Base-by-base conservation (phyloP, 2,329 filamentous ascomycete genomes). In the Pyrenophora seminiperda region DNA sequence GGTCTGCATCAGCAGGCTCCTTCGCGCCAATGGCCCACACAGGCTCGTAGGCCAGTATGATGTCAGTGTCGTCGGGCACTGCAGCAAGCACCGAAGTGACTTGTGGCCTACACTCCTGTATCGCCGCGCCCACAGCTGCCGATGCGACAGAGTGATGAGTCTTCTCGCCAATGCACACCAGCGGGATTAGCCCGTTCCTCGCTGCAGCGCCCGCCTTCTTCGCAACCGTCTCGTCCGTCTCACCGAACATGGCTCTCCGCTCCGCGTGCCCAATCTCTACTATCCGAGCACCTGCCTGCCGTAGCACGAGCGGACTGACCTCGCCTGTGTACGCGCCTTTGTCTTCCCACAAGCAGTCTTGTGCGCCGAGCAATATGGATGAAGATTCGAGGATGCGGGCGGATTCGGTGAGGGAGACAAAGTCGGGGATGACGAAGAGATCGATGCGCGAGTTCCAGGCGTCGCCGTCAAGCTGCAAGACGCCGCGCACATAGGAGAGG, bases 1-100 rank as follows among this genome's bases (percentile, higher is more conserved):
- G 87, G 54, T 86, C 85, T 14, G 86, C 82, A 6, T 81, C 81
- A 0, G 90, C 90, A 2, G 90, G 90, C 63, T 86, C 77, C 1
- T 81, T 77, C 7, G 89, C 86, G 0, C 90, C 90, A 71, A 94
- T 95, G 1, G 90, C 90, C 90, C 90, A 95, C 1, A 94, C 89
- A 6, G 90, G 90, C 76, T 95, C 90, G 67, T 95, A 95, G 1
- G 90, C 90, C 49, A 95, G 80, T 5, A 93, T 82, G 4, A 94
- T 81, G 39, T 91, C 86, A 0, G 84, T 82, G 13, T 83, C 78
- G 9, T 77, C 76, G 0, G 85, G 80, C 6, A 93, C 76, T 0
- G 78, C 81, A 1, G 75, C 75, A 42, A 94, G 68, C 2, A 90
- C 84, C 1, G 83, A 77, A 31, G 79, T 77, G 47, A 95, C 78